Evolutionary conservation across 495 filamentous ascomycete species (phyloP).

Genomic region (Hypoxylon trugodes): DNA sequence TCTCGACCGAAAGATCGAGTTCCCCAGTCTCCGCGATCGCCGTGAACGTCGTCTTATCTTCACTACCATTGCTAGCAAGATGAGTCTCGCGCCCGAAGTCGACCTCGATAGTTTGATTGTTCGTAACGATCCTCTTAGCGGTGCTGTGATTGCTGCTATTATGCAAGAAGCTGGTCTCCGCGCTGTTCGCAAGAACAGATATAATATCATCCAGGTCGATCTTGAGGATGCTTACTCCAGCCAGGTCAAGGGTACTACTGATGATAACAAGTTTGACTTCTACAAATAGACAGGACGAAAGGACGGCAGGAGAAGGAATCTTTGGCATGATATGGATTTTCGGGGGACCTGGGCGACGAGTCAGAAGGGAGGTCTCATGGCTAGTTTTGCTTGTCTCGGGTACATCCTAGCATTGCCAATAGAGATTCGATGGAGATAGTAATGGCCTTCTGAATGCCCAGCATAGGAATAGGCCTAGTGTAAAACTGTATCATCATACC

Average conservation of each 20-base stretch:
- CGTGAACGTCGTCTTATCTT: conserved; percentile 96
- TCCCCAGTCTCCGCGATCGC: conserved; percentile 88
- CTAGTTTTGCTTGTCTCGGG: not conserved
- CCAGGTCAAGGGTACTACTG: conserved; percentile 89
- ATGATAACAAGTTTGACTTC: conserved; percentile 81
- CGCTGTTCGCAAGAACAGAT: conserved; percentile 96
- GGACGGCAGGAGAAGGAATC: not conserved
- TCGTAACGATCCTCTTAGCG: conserved; percentile 92
- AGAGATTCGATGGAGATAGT: not conserved
- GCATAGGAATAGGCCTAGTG: conserved; percentile 8
- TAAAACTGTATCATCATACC: conserved; percentile 36
- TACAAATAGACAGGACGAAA: conserved; percentile 61
- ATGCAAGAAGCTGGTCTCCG: conserved; percentile 98
- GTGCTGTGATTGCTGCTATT: conserved; percentile 96
- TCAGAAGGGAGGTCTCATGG: not conserved
- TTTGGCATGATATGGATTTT: not conserved
- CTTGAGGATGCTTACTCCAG: conserved; percentile 94
- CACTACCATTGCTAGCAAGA: conserved; percentile 92
- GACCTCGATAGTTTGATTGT: conserved; percentile 95
- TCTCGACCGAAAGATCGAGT: conserved; percentile 98
- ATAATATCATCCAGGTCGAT: conserved; percentile 97
- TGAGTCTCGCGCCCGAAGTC: conserved; percentile 95
- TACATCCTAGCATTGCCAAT: not conserved
- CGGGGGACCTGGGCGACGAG: not conserved
- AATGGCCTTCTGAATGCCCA: not conserved